Base-by-base conservation (phyloP, 371 early-diverging fungal species). In the Nematocida displodere region DNA sequence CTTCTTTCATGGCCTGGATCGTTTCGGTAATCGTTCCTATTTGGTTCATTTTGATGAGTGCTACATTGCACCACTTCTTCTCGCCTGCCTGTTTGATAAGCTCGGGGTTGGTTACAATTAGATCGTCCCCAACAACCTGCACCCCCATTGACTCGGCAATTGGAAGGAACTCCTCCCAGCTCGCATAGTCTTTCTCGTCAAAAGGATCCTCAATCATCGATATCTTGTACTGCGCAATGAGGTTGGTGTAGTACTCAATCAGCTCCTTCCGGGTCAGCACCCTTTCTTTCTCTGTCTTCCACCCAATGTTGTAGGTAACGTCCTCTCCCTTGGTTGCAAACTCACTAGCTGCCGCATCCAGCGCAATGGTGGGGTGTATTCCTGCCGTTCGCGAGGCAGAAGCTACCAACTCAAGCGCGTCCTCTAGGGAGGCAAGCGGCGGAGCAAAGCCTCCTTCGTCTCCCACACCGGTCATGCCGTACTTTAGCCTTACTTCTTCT, bases 371-470 rank as follows among this genome's bases (percentile, higher is more conserved):
- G 4, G 61, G 49, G 84, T 89, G 88, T 81, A 95, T 85, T 87
- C 92, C 91, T 82, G 87, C 92, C 17, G 89, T 89, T 87, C 92
- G 91, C 77, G 93, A 91, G 64, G 96, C 92, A 66, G 86, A 77
- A 78, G 86, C 86, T 58, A 97, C 86, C 54, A 97, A 88, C 66
- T 92, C 91, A 44, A 97, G 89, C 80, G 93, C 95, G 85, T 96
- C 95, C 79, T 87, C 86, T 26, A 82, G 26, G 86, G 89, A 90
- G 82, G 92, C 89, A 85, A 97, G 92, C 85, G 95, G 94, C 82
- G 98, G 98, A 53, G 95, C 97, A 84, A 95, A 97, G 76, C 98
- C 98, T 82, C 98, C 98, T 86, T 97, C 98, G 83, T 97, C 98
- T 80, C 98, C 97, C 76, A 97, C 97, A 83, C 92, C 91, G 83